Evolutionary conservation across 2,329 filamentous ascomycete genomes (phyloP).

Genomic region (Aureobasidium sp.): DNA sequence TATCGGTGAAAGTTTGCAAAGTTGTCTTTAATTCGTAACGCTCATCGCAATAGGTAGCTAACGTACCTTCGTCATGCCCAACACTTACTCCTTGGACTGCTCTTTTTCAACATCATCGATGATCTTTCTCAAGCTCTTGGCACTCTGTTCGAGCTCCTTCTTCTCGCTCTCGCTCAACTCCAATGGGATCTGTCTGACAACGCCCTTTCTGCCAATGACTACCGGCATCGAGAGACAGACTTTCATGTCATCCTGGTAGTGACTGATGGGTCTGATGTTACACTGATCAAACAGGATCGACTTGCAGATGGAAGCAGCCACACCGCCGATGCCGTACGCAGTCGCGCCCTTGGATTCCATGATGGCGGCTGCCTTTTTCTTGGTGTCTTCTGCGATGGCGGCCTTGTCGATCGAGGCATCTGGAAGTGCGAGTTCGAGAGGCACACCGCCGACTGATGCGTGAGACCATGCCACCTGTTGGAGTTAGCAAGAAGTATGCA

Average conservation of each 20-base stretch:
- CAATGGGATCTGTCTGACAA: slow-evolving; percentile 32
- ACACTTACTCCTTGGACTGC: neutral
- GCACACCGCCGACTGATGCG: slow-evolving; percentile 35
- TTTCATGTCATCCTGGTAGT: slow-evolving; percentile 38
- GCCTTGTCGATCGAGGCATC: slow-evolving; percentile 24
- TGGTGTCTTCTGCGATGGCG: slow-evolving; percentile 37
- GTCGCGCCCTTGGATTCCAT: slow-evolving; percentile 43
- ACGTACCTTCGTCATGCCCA: neutral
- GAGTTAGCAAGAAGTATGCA: neutral
- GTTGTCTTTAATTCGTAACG: no score
- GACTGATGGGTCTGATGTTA: slow-evolving; percentile 40
- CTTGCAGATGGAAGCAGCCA: slow-evolving; percentile 41
- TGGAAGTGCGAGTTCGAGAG: slow-evolving; percentile 26
- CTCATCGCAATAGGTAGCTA: neutral
- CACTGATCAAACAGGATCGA: slow-evolving; percentile 42
- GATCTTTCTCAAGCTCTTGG: slow-evolving; percentile 27
- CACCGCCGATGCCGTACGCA: slow-evolving; percentile 42
- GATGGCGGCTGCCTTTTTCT: slow-evolving; percentile 39
- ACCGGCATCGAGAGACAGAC: slow-evolving; percentile 44
- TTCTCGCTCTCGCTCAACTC: slow-evolving; percentile 28
- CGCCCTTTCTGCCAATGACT: slow-evolving; percentile 39
- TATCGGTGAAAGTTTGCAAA: no score
- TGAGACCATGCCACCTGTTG: slow-evolving; percentile 36
- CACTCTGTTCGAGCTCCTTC: slow-evolving; percentile 27
- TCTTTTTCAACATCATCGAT: slow-evolving; percentile 32